Evolutionary conservation across 202 grass and related monocot genomes (phyloP).

Genomic region (Panicum hallii): DNA sequence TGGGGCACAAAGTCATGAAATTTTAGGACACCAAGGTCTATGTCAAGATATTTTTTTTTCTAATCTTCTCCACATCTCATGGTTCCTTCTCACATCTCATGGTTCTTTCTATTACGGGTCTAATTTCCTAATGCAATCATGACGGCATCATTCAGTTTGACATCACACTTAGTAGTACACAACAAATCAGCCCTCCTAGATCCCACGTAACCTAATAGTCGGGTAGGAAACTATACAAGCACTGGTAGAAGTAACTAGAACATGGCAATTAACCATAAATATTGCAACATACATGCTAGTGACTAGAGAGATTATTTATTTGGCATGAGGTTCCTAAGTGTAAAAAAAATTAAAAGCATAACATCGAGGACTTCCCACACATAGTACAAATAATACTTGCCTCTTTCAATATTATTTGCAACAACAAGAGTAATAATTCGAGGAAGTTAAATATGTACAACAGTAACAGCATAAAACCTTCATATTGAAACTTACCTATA

Average conservation of each 20-base stretch:
- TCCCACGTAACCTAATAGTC: background rate
- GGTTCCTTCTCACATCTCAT: background rate
- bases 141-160: background rate
- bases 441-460: too few relatives aligned
- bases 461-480: background rate
- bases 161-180: slow-evolving; percentile 10
- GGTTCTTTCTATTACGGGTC: background rate
- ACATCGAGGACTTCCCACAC: background rate
- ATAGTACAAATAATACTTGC: too few relatives aligned
- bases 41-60: background rate
- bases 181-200: background rate
- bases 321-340: background rate
- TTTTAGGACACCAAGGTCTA: background rate
- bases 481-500: slow-evolving; percentile 45
- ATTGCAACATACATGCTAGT: background rate
- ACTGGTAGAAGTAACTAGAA: background rate
- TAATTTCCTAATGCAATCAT: background rate
- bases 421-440: too few relatives aligned
- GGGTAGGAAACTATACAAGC: background rate
- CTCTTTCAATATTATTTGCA: too few relatives aligned
- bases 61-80: background rate
- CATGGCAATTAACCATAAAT: slow-evolving; percentile 10
- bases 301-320: background rate
- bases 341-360: background rate
- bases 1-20: background rate